Percentiles rank a stretch among this genome's conserved stretches.
These are phyloP conservation scores for Ceratocystis albifundus DNA, from an alignment of 2,329 filamentous ascomycete species.

Conservation along the genomic window DNA sequence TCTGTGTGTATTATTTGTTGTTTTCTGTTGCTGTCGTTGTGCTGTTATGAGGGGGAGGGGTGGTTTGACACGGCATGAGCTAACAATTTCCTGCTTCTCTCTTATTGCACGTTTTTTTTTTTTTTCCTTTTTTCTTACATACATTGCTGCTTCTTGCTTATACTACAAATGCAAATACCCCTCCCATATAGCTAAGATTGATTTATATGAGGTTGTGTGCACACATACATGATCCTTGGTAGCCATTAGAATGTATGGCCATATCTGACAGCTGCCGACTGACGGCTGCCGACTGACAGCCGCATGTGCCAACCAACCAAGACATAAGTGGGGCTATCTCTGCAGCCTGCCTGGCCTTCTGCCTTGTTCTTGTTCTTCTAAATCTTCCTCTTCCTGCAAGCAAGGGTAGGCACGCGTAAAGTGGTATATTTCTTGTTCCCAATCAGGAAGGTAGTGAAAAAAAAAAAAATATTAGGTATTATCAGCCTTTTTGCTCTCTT, in stretches of 20 bases:
- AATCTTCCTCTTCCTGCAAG: background rate
- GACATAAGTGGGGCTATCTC: no score
- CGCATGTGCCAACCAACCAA: no score
- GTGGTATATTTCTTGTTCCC: constrained; percentile 13
- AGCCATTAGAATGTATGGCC: no score
- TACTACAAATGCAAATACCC: constrained; percentile 1
- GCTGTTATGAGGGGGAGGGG: background rate
- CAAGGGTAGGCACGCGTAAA: constrained; percentile 6
- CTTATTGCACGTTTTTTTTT: constrained; percentile 1
- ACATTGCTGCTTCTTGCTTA: constrained; percentile 3
- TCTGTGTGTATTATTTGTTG: background rate
- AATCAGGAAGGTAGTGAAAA: constrained; percentile 23
- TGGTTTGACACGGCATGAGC: constrained; percentile 2
- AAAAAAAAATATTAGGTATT: background rate
- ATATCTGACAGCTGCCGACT: no score
- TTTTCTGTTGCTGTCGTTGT: background rate
- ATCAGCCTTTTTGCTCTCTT: background rate
- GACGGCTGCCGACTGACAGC: no score
- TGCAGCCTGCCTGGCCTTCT: no score
- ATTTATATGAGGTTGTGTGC: no score
- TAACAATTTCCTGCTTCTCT: background rate
- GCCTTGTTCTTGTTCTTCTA: no score
- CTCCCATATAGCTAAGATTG: background rate
- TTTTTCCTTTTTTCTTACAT: background rate
- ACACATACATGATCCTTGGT: no score